Base-by-base conservation (phyloP, 768 basidiomycete species). In the Kwoniella mangroviensis region DNA sequence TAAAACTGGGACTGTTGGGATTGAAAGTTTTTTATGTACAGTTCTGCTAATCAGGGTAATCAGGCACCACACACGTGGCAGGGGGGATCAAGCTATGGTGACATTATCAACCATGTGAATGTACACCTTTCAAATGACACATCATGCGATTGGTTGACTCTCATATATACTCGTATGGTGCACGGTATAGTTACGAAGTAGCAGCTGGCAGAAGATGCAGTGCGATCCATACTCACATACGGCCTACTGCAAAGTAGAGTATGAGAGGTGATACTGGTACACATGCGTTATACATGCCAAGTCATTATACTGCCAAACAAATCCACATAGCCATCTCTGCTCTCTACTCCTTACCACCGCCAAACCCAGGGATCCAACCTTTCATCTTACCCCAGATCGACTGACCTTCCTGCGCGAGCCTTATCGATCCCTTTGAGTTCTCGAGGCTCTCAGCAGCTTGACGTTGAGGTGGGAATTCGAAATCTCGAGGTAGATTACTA, bases 391-490 rank as follows among this genome's bases (percentile, higher is more conserved):
- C 68, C 68, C 68, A 69, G 0, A 60, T 43, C 6, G 52, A 49
- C 19, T 63, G 63, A 19, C 40, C 51, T 24, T 69, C 68, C 56
- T 63, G 22, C 4, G 51, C 59, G 53, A 69, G 26, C 26, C 61
- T 63, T 22, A 62, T 60, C 12, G 42, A 28, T 6, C 56, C 56
- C 15, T 40, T 59, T 1, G 59, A 34, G 21, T 9, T 19, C 54
- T 62, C 59, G 6, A 69, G 49, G 10, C 21, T 28, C 45, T 69
- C 59, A 19, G 45, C 62, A 24, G 58, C 68, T 13, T 69, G 28
- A 59, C 55, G 34, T 34, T 64, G 58, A n/a, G 68, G 54, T 10
- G 68, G 68, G 61, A 69, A 69, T 45, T 69, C 68, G 40, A 69
- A 69, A 59, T 69, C 68, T 49, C 68, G 53, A 34, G 68, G 68